Conservation (phyloP, 1,139 yeast species). For the Candida albicans region DNA sequence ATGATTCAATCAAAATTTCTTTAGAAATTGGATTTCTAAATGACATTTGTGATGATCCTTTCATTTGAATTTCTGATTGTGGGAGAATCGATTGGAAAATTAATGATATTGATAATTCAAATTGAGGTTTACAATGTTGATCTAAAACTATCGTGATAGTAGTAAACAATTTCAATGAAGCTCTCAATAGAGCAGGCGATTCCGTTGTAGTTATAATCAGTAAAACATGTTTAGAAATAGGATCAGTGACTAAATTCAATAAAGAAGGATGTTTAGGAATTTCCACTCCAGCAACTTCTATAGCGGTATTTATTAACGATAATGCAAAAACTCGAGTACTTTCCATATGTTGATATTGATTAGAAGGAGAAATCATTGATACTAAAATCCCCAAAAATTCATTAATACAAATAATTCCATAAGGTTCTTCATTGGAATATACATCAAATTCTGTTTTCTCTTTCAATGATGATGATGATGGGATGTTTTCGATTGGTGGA, state of each 20-base stretch:
- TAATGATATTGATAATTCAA: conserved; percentile 63
- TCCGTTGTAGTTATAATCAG: conserved; percentile 76
- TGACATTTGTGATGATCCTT: conserved; percentile 22
- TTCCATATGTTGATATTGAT: conserved; percentile 83
- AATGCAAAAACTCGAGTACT: conserved; percentile 83
- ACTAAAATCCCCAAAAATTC: conserved; percentile 74
- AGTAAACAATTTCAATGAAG: conserved; percentile 73
- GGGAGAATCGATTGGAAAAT: conserved; percentile 58
- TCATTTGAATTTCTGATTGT: conserved; percentile 26
- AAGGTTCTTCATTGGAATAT: conserved; percentile 41
- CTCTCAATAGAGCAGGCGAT: conserved; percentile 65
- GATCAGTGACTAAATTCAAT: conserved; percentile 69
- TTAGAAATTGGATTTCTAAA: conserved; percentile 45
- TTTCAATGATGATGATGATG: no score
- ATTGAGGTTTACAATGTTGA: conserved; percentile 58
- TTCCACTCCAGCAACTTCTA: conserved; percentile 77
- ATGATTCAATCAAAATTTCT: conserved; percentile 80
- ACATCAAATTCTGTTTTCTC: neutral
- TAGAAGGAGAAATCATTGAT: conserved; percentile 82
- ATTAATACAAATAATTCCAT: conserved; percentile 65
- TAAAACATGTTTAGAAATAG: conserved; percentile 78
- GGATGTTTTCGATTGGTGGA: no score
- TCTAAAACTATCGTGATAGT: conserved; percentile 65
- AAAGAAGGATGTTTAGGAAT: conserved; percentile 68
- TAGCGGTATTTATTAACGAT: conserved; percentile 69